These are phyloP conservation scores for Nannochloropsis salina DNA, from an alignment of 108 stramenopile species.

Conservation along the genomic window DNA sequence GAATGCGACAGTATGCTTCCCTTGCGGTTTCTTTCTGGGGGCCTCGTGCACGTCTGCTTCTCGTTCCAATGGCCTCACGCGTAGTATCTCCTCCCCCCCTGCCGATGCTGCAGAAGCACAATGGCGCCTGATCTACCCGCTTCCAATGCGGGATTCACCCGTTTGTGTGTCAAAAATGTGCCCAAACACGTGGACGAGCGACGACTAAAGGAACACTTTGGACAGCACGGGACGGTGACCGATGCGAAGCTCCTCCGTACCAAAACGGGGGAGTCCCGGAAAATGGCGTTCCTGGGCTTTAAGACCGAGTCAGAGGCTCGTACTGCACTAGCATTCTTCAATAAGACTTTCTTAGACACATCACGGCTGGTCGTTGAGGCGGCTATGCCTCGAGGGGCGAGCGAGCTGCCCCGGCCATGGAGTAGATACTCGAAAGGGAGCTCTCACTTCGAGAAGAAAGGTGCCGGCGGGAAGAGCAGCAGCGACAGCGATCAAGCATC, in stretches of 20 bases:
- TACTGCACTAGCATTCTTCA: constrained; percentile 54
- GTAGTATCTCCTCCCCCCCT: too few species aligned
- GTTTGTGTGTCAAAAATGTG: constrained; percentile 60
- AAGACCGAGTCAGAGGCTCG: constrained; percentile 44
- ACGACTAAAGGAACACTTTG: constrained; percentile 53
- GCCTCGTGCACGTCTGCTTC: too few species aligned
- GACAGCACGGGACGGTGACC: constrained; percentile 49
- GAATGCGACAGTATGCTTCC: too few species aligned
- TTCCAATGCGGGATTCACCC: constrained; percentile 29
- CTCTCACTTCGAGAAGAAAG: constrained; percentile 27
- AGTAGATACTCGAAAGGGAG: constrained; percentile 48
- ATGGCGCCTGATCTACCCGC: not conserved
- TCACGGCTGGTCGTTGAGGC: constrained; percentile 49
- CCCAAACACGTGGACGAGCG: constrained; percentile 55
- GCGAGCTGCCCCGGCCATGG: constrained; percentile 43
- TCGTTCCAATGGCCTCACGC: too few species aligned
- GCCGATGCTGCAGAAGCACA: too few species aligned
- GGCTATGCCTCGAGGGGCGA: constrained; percentile 47
- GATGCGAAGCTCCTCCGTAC: constrained; percentile 56
- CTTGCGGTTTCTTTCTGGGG: too few species aligned
- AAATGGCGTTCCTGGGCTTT: constrained; percentile 61
- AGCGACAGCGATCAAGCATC: constrained; percentile 28
- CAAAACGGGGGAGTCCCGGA: constrained; percentile 55
- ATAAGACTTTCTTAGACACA: constrained; percentile 58
- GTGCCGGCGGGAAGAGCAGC: constrained; percentile 12